A percentile compares a stretch with the other conserved stretches of the same genome.
Evolutionary conservation across 805 yeast genomes (phyloP).

Genomic region (Kluyveromyces dobzhanskii): DNA sequence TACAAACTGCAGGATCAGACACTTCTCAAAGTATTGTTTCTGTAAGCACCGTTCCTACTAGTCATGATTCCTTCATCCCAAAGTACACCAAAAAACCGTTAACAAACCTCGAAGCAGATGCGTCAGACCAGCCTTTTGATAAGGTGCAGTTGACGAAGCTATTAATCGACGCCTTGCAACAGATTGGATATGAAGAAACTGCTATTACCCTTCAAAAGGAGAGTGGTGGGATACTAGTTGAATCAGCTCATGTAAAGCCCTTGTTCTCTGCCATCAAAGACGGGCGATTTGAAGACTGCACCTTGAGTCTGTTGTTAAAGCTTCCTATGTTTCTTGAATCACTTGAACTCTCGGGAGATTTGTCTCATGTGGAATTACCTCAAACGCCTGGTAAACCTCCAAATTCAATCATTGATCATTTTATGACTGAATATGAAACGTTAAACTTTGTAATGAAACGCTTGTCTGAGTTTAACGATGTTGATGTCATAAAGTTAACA

Average conservation of each 20-base stretch:
- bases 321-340: constrained; percentile 22
- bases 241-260: constrained; percentile 34
- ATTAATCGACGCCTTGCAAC: constrained; percentile 41
- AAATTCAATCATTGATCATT: constrained; percentile 1
- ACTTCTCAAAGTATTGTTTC: not conserved
- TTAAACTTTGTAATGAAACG: not conserved
- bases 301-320: constrained; percentile 24
- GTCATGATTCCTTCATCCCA: constrained; percentile 4
- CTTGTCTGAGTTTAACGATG: not conserved
- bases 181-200: constrained; percentile 38
- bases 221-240: constrained; percentile 33
- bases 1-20: constrained; percentile 2
- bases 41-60: not conserved
- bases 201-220: constrained; percentile 35
- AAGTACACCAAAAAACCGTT: constrained; percentile 1
- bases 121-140: constrained; percentile 13
- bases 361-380: constrained; percentile 1
- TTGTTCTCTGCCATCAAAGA: constrained; percentile 32
- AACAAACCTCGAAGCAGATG: not conserved
- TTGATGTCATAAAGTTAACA: constrained; percentile 2
- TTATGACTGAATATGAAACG: constrained; percentile 2
- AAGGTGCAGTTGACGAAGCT: constrained; percentile 37
- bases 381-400: not conserved
- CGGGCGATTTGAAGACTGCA: constrained; percentile 35
- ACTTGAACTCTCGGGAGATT: constrained; percentile 2